phyloP scores from a whole-genome alignment of 75 land plant species.

The Selaginella tamariscina region DNA sequence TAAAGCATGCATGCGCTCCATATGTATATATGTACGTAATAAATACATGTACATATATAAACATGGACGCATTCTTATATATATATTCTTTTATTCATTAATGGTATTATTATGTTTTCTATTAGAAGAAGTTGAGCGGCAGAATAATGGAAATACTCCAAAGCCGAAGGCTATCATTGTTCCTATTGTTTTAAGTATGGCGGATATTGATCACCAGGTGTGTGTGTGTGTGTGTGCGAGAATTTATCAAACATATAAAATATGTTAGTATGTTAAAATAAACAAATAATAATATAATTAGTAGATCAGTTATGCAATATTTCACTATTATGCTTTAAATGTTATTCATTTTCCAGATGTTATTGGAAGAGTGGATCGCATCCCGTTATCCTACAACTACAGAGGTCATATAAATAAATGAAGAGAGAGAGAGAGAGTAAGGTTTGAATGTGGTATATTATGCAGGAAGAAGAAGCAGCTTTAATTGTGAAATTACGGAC shows the following conservation, averaged over 20 bases:
- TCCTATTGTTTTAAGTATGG: conserved; percentile 85
- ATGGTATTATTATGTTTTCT: too few species aligned
- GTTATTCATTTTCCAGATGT: conserved; percentile 33
- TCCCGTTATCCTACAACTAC: conserved; percentile 21
- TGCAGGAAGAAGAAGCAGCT: conserved; percentile 56
- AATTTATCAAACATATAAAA: too few species aligned
- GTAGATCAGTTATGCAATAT: background rate
- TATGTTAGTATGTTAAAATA: too few species aligned
- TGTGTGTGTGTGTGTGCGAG: conserved; percentile 10
- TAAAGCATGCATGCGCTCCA: too few species aligned
- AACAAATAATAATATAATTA: too few species aligned
- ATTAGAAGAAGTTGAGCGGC: too few species aligned
- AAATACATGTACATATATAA: too few species aligned
- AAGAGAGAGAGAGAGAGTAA: background rate
- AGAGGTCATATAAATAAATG: background rate
- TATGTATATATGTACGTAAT: too few species aligned
- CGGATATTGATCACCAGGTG: conserved; percentile 94
- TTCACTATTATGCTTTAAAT: background rate
- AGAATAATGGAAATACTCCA: background rate
- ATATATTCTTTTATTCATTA: too few species aligned
- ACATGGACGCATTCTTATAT: too few species aligned
- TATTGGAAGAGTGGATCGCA: conserved; percentile 88
- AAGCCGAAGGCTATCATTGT: conserved; percentile 36
- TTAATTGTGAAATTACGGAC: conserved; percentile 50
- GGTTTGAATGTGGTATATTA: background rate